Evolutionary conservation across 2,329 filamentous ascomycete species (phyloP), one percentile per base, ranked within the genome.

Genomic region (Lachnellula hyalina): DNA sequence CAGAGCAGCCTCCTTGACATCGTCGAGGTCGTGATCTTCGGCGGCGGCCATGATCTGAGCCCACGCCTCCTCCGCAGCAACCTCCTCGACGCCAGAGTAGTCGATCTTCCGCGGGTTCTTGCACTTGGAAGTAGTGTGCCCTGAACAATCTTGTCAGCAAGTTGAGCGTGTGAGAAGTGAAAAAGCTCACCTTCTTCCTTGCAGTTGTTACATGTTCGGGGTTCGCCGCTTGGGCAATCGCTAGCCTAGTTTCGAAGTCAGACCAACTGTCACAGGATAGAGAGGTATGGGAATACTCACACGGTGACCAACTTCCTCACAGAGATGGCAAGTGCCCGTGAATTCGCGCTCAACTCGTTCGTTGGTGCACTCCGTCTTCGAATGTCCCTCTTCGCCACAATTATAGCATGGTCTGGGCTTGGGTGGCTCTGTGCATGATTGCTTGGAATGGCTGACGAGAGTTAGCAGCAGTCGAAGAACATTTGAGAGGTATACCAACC

Each of bases 301-400:
- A 63, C 81, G 73, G 59, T 85, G 81, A 19, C 81, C 81, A 35
- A 74, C 67, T 55, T 77, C 63, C 15, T 74, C 71, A 61, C 81
- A 84, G 68, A 80, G 73, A 58, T 79, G 80, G 72, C 86, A 90
- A 9, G 73, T 78, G 3, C 84, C 81, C 47, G 74, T 75, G 66
- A 81, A 81, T 12, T 68, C 65, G n/a, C 64, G 63, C 17, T 54
- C 44, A 55, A 81, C 77, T 25, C 71, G 72, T 15, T 78, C 76
- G 53, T 85, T 83, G 17, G 80, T 63, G 63, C 84, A 87, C 7
- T 87, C 83, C 1, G 76, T 71, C 70, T 84, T 86, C 70, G 75
- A 81, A 74, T 87, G 84, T 14, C 83, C 85, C 51, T 83, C 80
- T 41, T 79, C 69, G 19, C 83, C 83, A 61, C 85, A 88, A 71